Conservation (phyloP, 2,329 filamentous ascomycete species). For the Aspergillus fijiensis region DNA sequence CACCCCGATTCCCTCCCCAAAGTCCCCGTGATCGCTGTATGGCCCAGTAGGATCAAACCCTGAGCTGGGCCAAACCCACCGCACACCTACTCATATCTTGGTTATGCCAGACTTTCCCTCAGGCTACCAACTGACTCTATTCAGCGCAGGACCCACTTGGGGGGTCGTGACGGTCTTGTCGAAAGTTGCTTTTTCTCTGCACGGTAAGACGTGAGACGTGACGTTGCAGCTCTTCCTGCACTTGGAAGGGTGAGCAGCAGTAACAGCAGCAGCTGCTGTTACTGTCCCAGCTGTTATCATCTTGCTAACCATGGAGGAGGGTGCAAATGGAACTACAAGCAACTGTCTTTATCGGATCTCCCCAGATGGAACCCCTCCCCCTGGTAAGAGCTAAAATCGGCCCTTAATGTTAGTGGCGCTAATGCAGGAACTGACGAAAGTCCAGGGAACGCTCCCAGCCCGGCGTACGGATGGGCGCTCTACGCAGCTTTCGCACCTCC, state of each 20-base stretch:
- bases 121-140: not conserved
- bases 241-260: not conserved
- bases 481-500: slow-evolving; percentile 4
- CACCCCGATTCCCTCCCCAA: not conserved
- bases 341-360: not conserved
- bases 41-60: slow-evolving; percentile 8
- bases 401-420: slow-evolving; percentile 25
- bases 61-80: not conserved
- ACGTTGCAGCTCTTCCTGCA: slow-evolving; percentile 4
- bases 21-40: slow-evolving; percentile 8
- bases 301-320: not conserved
- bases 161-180: not conserved
- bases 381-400: slow-evolving; percentile 16
- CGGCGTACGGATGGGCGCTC: too few species aligned
- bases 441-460: slow-evolving; percentile 9
- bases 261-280: not conserved
- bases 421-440: slow-evolving; percentile 39
- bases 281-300: not conserved
- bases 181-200: not conserved
- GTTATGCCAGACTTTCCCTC: not conserved
- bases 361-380: slow-evolving; percentile 9
- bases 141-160: slow-evolving; percentile 1
- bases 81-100: not conserved
- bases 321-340: not conserved
- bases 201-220: slow-evolving; percentile 1